These are phyloP conservation scores for Entomortierella chlamydospora DNA, from an alignment of 192 early-diverging fungal species.

Conservation along the genomic window DNA sequence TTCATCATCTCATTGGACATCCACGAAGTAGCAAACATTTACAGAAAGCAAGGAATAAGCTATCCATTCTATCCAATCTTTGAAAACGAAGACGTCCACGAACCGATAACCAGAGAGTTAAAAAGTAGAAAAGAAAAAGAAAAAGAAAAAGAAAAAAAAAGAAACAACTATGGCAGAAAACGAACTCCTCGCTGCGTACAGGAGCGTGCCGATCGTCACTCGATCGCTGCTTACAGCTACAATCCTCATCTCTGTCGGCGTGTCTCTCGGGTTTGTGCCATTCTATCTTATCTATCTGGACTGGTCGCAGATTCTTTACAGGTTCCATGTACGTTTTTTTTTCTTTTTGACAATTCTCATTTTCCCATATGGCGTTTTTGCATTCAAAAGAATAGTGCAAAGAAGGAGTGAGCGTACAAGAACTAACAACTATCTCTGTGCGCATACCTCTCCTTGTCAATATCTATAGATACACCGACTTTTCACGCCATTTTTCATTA, in stretches of 20 bases:
- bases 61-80: too few species aligned
- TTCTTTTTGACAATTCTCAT: not conserved
- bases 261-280: constrained; percentile 53
- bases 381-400: not conserved
- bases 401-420: too few species aligned
- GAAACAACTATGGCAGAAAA: constrained; percentile 55
- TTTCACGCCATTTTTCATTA: constrained; percentile 73
- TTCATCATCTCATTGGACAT: not conserved
- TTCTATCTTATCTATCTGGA: constrained; percentile 59
- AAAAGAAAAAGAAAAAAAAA: not conserved
- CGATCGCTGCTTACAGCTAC: constrained; percentile 63
- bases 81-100: too few species aligned
- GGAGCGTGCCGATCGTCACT: constrained; percentile 70
- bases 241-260: constrained; percentile 57
- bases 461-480: constrained; percentile 77
- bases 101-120: too few species aligned
- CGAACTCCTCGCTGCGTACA: constrained; percentile 64
- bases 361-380: not conserved
- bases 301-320: constrained; percentile 63
- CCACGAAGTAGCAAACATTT: not conserved
- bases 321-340: constrained; percentile 65
- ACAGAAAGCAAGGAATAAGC: not conserved
- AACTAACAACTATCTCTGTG: too few species aligned
- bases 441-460: not conserved
- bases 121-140: too few species aligned